Evolutionary conservation across 1,284 basidiomycete genomes (phyloP).

Genomic region (Boletus mariae): DNA sequence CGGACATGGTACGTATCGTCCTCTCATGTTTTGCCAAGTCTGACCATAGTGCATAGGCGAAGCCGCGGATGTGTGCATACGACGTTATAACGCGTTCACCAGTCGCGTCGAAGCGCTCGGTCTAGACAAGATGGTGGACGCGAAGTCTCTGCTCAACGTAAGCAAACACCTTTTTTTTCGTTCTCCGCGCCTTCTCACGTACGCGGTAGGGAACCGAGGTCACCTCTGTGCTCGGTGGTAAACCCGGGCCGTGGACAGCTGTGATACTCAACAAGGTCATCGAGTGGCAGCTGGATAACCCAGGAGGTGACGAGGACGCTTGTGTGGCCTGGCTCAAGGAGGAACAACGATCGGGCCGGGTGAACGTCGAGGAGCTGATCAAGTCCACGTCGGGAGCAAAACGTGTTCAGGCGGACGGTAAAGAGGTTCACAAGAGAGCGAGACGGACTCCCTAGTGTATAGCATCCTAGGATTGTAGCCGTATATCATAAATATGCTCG

Average conservation of each 20-base stretch:
- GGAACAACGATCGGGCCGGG: conserved; percentile 47
- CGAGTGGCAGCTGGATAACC: conserved; percentile 82
- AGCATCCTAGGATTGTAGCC: neutral
- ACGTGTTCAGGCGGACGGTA: conserved; percentile 21
- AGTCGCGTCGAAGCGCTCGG: conserved; percentile 58
- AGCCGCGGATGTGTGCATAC: conserved; percentile 46
- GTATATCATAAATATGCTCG: conserved; percentile 5
- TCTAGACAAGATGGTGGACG: conserved; percentile 59
- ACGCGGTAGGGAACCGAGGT: conserved; percentile 67
- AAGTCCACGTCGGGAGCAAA: conserved; percentile 25
- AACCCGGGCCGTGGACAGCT: conserved; percentile 69
- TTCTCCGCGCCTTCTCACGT: neutral
- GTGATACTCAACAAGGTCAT: conserved; percentile 62
- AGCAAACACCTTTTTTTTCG: conserved; percentile 29
- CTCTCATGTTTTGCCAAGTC: neutral
- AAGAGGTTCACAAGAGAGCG: conserved; percentile 43
- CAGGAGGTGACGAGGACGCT: conserved; percentile 58
- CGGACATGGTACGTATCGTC: conserved; percentile 49
- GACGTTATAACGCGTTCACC: conserved; percentile 66
- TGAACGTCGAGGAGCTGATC: conserved; percentile 32
- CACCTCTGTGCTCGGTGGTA: conserved; percentile 48
- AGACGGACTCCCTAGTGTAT: conserved; percentile 34
- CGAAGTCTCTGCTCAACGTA: conserved; percentile 75
- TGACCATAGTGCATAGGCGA: conserved; percentile 34
- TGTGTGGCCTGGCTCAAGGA: conserved; percentile 67